These are phyloP conservation scores for Trichocladium antarcticum DNA, from an alignment of 495 filamentous ascomycete genomes.

Conservation along the genomic window DNA sequence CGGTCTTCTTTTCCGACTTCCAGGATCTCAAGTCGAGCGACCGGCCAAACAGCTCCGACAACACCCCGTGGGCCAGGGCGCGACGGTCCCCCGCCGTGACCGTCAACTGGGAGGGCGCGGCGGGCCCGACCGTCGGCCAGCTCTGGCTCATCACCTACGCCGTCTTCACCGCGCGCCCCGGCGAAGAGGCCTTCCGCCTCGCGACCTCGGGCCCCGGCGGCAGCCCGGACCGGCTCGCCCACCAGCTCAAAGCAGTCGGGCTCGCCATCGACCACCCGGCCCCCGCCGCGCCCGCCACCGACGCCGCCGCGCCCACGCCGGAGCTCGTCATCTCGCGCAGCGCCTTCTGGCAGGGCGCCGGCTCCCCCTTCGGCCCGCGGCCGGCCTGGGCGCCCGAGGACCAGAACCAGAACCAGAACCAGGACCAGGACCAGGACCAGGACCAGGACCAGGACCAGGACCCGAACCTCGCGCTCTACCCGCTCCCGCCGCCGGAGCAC, in stretches of 20 bases:
- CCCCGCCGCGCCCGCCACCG: conserved; percentile 4
- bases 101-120: conserved; percentile 25
- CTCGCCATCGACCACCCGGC: conserved; percentile 43
- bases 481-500: conserved; percentile 44
- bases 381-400: conserved; percentile 45
- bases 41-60: conserved; percentile 35
- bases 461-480: conserved; percentile 37
- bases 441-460: too few relatives aligned
- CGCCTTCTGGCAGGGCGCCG: conserved; percentile 61
- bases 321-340: conserved; percentile 37
- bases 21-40: conserved; percentile 37
- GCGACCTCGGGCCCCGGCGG: conserved; percentile 32
- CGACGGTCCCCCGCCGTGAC: conserved; percentile 32
- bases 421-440: too few relatives aligned
- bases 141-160: conserved; percentile 53
- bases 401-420: conserved; percentile 28
- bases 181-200: conserved; percentile 45
- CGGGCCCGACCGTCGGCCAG: conserved; percentile 43
- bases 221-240: conserved; percentile 31
- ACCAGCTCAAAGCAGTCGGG: conserved; percentile 43
- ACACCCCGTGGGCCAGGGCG: conserved; percentile 38
- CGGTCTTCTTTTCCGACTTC: conserved; percentile 34
- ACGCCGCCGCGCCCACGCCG: neutral
- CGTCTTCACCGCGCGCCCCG: conserved; percentile 44
- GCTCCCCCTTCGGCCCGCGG: conserved; percentile 50